Evolutionary conservation across 192 early-diverging fungal species (phyloP).

Genomic region (Coemansia guatemalensis): DNA sequence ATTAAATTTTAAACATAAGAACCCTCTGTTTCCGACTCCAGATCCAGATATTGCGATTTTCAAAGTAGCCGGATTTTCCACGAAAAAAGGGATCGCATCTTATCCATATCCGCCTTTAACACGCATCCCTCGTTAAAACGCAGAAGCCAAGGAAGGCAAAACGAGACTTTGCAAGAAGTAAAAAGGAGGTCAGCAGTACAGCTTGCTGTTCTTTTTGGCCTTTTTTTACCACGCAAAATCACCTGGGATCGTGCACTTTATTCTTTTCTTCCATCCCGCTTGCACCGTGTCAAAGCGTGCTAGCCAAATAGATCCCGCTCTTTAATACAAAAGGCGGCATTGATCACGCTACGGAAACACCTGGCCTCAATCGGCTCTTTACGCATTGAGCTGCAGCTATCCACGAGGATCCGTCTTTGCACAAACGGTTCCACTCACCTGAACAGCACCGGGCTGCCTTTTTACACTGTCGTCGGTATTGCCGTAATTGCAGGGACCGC

Average conservation of each 20-base stretch:
- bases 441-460: not conserved
- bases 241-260: not conserved
- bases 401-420: constrained; percentile 1
- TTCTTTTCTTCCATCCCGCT: not conserved
- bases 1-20: not conserved
- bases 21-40: not conserved
- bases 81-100: not conserved
- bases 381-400: not conserved
- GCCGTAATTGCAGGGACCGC: not conserved
- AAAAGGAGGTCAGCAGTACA: not conserved
- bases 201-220: not conserved
- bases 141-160: not conserved
- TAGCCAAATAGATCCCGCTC: not conserved
- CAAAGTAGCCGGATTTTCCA: not conserved
- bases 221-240: not conserved
- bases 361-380: not conserved
- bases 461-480: not conserved
- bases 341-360: not conserved
- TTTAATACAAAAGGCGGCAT: not conserved
- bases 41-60: not conserved
- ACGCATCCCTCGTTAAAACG: not conserved
- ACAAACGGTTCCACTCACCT: constrained; percentile 6
- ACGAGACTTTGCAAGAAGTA: not conserved
- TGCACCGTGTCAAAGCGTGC: not conserved
- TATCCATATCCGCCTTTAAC: not conserved